phyloP scores from a whole-genome alignment of 495 filamentous ascomycete genomes.

The Pseudevernia furfuracea region DNA sequence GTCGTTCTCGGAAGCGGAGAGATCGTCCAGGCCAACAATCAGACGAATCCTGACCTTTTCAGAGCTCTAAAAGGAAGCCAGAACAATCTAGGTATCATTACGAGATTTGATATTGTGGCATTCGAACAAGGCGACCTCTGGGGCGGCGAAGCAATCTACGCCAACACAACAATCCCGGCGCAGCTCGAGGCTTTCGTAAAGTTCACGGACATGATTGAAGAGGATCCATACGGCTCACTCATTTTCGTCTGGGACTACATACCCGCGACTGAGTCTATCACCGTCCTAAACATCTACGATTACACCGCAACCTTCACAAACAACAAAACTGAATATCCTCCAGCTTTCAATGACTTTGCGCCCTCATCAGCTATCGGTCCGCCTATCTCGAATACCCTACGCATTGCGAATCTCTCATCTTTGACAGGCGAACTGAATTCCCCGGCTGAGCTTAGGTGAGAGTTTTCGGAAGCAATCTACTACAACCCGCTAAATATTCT shows the following conservation, averaged over 20 bases:
- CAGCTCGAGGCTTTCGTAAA: slow-evolving; percentile 16
- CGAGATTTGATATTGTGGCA: slow-evolving; percentile 23
- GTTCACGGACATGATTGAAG: slow-evolving; percentile 15
- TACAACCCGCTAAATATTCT: too few relatives aligned
- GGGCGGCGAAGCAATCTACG: slow-evolving; percentile 10
- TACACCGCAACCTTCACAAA: slow-evolving; percentile 3
- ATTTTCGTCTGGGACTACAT: slow-evolving; percentile 12
- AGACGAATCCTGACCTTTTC: slow-evolving; percentile 34
- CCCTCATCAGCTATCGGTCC: not conserved
- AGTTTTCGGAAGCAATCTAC: too few relatives aligned
- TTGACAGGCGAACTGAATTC: slow-evolving; percentile 12
- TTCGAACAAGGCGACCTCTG: slow-evolving; percentile 24
- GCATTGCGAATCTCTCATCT: slow-evolving; percentile 6
- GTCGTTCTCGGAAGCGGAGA: slow-evolving; percentile 34
- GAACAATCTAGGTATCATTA: slow-evolving; percentile 30
- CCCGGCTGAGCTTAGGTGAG: slow-evolving; percentile 1
- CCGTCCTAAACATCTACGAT: slow-evolving; percentile 5
- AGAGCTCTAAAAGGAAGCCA: slow-evolving; percentile 38
- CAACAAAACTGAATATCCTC: not conserved
- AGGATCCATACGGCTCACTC: slow-evolving; percentile 12
- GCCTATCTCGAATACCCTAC: slow-evolving; percentile 2
- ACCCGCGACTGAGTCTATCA: not conserved
- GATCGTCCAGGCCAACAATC: slow-evolving; percentile 31
- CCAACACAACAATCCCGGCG: not conserved
- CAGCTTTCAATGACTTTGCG: not conserved